A percentile compares a stretch with the other conserved stretches of the same genome.
Evolutionary conservation across 1,284 basidiomycete species (phyloP).

Genomic region (Porodaedalea pini): DNA sequence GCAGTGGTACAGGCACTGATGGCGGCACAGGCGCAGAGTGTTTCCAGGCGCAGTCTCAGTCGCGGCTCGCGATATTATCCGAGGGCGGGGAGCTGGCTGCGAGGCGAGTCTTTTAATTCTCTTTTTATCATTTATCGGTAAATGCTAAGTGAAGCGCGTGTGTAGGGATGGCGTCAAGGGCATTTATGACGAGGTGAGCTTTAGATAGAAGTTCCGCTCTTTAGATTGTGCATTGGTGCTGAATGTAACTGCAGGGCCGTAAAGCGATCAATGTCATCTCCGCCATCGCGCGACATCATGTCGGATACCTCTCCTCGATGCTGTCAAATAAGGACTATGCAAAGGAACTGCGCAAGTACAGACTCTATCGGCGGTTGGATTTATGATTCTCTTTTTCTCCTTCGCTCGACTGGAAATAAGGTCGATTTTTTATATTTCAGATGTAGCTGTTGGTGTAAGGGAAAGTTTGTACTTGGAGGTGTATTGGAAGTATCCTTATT

Average conservation of each 20-base stretch:
- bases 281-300: slow-evolving; percentile 3
- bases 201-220: neutral
- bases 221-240: neutral
- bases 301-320: neutral
- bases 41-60: neutral
- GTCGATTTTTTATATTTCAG: too few relatives aligned
- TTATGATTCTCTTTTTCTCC: too few relatives aligned
- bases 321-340: neutral
- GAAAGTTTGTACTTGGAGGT: too few relatives aligned
- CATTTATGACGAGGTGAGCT: slow-evolving; percentile 8
- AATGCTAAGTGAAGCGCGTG: neutral
- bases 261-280: slow-evolving; percentile 10
- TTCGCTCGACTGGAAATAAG: too few relatives aligned
- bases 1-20: slow-evolving; percentile 8
- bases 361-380: slow-evolving; percentile 8
- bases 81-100: neutral
- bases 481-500: slow-evolving; percentile 6
- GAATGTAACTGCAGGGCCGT: neutral
- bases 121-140: neutral
- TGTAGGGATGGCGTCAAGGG: neutral
- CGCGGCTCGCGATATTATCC: neutral
- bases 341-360: slow-evolving; percentile 11
- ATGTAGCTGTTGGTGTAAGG: too few relatives aligned
- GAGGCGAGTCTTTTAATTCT: neutral
- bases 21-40: slow-evolving; percentile 5